A percentile compares a stretch with the other conserved stretches of the same genome.
Conservation (phyloP, 2,329 filamentous ascomycete species). For the Aspergillus nomiae region DNA sequence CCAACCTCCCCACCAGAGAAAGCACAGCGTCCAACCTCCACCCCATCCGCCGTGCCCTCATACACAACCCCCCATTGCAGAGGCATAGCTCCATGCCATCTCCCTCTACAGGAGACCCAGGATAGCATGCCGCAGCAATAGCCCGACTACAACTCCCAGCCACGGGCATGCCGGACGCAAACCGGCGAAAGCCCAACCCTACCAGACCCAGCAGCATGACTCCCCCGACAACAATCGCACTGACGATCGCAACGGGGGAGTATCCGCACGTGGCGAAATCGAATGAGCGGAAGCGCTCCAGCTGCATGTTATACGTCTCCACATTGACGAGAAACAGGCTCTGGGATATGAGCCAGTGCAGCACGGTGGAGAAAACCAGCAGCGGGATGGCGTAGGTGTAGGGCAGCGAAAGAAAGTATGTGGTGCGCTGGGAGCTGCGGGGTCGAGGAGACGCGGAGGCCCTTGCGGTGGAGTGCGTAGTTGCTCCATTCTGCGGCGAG, state of each 20-base stretch:
- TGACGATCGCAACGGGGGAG: constrained; percentile 14
- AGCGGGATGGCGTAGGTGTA: constrained; percentile 39
- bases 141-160: constrained; percentile 33
- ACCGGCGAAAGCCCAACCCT: constrained; percentile 14
- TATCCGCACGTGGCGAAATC: constrained; percentile 13
- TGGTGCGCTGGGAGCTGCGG: constrained; percentile 40
- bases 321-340: constrained; percentile 45
- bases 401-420: constrained; percentile 35
- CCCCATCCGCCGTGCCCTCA: background rate
- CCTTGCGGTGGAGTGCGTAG: constrained; percentile 35
- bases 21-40: background rate
- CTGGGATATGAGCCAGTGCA: constrained; percentile 51
- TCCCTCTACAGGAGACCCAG: background rate
- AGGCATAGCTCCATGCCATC: background rate
- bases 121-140: constrained; percentile 36
- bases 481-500: constrained; percentile 51
- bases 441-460: constrained; percentile 39
- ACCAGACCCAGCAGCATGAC: constrained; percentile 18
- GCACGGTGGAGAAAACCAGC: constrained; percentile 25
- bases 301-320: constrained; percentile 19
- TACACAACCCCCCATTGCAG: background rate
- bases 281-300: too few relatives aligned
- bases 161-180: constrained; percentile 27
- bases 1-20: background rate
- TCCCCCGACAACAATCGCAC: constrained; percentile 12